A percentile compares a stretch with the other conserved stretches of the same genome.
Conservation (phyloP, 805 yeast species). For the Wickerhamiella lipophila region DNA sequence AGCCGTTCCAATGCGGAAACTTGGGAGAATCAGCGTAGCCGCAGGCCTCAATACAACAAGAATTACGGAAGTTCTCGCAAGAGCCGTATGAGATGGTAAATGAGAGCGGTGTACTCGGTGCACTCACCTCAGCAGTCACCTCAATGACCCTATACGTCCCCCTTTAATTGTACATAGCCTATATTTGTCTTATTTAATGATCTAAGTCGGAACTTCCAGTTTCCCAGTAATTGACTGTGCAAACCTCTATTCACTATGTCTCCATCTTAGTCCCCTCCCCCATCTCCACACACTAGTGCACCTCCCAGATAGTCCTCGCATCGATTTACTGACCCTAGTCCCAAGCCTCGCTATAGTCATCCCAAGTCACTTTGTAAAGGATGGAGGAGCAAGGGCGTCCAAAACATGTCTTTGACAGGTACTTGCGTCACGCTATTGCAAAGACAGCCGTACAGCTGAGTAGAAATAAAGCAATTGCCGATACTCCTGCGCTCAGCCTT, state of each 20-base stretch:
- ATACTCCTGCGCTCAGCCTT: conserved; percentile 6
- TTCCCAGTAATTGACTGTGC: too few species aligned
- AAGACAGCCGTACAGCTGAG: conserved; percentile 4
- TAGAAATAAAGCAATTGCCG: not conserved
- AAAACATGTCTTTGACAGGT: conserved; percentile 5
- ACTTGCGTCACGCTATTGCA: not conserved
- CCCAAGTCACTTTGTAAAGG: not conserved
- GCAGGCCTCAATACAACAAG: conserved; percentile 1
- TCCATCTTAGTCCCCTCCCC: too few species aligned
- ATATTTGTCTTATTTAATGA: too few species aligned
- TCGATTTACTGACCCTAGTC: too few species aligned
- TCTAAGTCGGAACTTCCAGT: too few species aligned
- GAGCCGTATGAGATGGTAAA: conserved; percentile 24
- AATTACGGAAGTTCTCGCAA: conserved; percentile 20
- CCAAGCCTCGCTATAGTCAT: too few species aligned
- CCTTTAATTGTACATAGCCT: not conserved
- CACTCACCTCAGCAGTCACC: too few species aligned
- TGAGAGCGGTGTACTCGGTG: too few species aligned
- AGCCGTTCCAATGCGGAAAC: conserved; percentile 14
- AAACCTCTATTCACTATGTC: too few species aligned
- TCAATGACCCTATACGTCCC: too few species aligned
- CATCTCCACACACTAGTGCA: too few species aligned
- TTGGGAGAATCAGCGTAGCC: conserved; percentile 15
- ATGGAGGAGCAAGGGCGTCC: not conserved
- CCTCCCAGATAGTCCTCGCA: too few species aligned